Evolutionary conservation across 176 grass and related monocot species (phyloP).

Genomic region (Chrysopogon serrulatus): DNA sequence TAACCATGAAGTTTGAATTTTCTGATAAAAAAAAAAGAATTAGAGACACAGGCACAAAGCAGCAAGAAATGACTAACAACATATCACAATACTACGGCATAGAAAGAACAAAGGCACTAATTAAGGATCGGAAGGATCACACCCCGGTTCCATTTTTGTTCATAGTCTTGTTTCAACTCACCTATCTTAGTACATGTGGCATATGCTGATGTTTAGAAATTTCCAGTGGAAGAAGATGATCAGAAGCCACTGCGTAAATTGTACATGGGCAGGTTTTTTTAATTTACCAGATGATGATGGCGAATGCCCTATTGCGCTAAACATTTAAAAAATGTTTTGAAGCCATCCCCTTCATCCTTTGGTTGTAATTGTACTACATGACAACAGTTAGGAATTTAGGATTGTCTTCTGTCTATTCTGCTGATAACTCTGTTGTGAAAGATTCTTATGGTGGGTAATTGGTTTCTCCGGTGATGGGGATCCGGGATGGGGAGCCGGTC

Average conservation of each 20-base stretch:
- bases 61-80: background rate
- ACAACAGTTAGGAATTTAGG: background rate
- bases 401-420: background rate
- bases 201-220: background rate
- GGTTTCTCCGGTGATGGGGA: too few species aligned
- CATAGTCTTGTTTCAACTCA: background rate
- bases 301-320: background rate
- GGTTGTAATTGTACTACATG: background rate
- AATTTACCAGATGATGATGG: constrained; percentile 10
- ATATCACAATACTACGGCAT: background rate
- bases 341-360: background rate
- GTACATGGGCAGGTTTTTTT: background rate
- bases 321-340: constrained; percentile 12
- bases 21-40: background rate
- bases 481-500: too few species aligned
- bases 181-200: background rate
- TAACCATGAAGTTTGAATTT: background rate
- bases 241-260: background rate
- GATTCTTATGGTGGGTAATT: background rate
- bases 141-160: background rate
- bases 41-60: background rate
- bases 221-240: background rate
- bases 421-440: background rate
- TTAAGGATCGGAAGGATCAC: background rate
- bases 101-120: background rate